A percentile compares a stretch with the other conserved stretches of the same genome.
These are phyloP conservation scores for Colletotrichum orbiculare DNA, from an alignment of 2,329 filamentous ascomycete species.

Conservation along the genomic window DNA sequence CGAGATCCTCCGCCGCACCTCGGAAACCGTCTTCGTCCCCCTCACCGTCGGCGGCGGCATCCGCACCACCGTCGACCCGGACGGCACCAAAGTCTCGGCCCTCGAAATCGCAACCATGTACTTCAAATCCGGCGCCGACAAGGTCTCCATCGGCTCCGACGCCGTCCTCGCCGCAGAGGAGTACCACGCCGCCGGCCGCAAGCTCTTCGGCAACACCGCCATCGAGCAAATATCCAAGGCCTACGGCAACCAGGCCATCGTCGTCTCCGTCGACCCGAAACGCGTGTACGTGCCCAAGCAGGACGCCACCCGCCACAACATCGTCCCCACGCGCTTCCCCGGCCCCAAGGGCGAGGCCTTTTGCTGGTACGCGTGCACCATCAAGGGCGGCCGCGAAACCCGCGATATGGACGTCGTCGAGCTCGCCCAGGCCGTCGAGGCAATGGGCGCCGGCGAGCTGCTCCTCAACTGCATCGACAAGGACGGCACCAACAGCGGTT, in stretches of 20 bases:
- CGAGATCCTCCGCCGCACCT: conserved; percentile 87
- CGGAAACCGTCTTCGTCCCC: conserved; percentile 93
- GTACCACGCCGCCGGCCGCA: conserved; percentile 78
- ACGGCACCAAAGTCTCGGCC: conserved; percentile 87
- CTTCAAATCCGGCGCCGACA: conserved; percentile 96
- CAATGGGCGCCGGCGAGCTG: conserved; percentile 95
- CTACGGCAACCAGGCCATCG: conserved; percentile 96
- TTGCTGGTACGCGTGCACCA: conserved; percentile 98
- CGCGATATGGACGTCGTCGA: conserved; percentile 93
- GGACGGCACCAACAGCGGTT: conserved; percentile 93
- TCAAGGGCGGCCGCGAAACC: conserved; percentile 95
- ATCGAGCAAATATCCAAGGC: conserved; percentile 95
- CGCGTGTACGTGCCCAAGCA: conserved; percentile 84
- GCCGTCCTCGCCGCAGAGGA: conserved; percentile 93
- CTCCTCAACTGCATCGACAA: conserved; percentile 97
- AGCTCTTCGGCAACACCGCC: conserved; percentile 82
- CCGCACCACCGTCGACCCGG: conserved; percentile 88
- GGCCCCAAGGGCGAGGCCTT: conserved; percentile 81
- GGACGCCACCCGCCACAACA: conserved; percentile 78
- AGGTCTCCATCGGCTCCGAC: conserved; percentile 96
- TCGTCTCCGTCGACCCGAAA: conserved; percentile 94
- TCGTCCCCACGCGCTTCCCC: conserved; percentile 74
- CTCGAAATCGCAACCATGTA: conserved; percentile 96
- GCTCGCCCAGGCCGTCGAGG: conserved; percentile 88
- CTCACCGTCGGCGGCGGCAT: conserved; percentile 97